Percentiles rank a stretch among this genome's conserved stretches.
Conservation (phyloP, 2,329 filamentous ascomycete genomes). For the Apiospora sp. region DNA sequence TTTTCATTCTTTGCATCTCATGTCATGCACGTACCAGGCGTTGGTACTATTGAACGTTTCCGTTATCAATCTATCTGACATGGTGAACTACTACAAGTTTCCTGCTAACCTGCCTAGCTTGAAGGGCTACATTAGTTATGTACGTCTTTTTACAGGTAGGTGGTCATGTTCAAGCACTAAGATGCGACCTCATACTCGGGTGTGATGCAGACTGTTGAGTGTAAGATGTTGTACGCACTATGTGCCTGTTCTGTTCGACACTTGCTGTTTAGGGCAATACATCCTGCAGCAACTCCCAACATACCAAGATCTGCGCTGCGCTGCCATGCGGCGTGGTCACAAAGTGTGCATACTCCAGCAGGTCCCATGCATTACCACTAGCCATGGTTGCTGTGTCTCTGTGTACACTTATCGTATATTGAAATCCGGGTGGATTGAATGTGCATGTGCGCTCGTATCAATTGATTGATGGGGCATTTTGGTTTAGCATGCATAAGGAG, state of each 20-base stretch:
- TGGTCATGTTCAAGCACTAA: background rate
- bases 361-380: conserved; percentile 1
- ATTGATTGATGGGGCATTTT: background rate
- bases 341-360: conserved; percentile 1
- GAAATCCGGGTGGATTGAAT: background rate
- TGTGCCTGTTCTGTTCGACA: background rate
- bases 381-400: background rate
- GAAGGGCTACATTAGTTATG: background rate
- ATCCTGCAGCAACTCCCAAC: conserved; percentile 10
- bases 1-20: background rate
- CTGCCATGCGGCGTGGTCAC: conserved; percentile 11
- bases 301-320: conserved; percentile 11
- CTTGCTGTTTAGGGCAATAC: conserved; percentile 1
- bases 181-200: background rate
- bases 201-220: background rate
- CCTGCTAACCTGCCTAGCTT: background rate
- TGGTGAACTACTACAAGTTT: background rate
- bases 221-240: background rate
- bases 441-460: background rate
- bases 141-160: background rate
- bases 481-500: background rate
- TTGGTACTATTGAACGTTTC: background rate
- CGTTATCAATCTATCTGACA: background rate
- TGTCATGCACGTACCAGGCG: conserved; percentile 3
- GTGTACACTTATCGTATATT: background rate